Percentiles rank a stretch among this genome's conserved stretches.
phyloP scores from a whole-genome alignment of 768 basidiomycete genomes.

The Rhizopogon salebrosus region DNA sequence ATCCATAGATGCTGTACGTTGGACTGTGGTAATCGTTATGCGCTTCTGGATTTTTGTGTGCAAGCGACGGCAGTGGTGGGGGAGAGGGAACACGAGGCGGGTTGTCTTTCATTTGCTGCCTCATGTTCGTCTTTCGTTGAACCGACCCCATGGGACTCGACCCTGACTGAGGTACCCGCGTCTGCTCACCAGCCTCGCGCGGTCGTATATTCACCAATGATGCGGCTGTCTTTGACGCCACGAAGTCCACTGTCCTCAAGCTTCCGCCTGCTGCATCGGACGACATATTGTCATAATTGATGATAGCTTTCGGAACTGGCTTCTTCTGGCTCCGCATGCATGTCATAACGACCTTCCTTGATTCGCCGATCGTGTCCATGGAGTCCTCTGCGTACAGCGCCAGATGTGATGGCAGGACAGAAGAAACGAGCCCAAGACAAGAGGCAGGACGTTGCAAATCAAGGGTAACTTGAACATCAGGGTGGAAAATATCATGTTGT shows the following conservation, averaged over 20 bases:
- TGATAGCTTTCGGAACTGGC: slow-evolving; percentile 21
- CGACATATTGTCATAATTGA: slow-evolving; percentile 11
- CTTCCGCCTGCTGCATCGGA: slow-evolving; percentile 50
- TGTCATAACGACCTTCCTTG: slow-evolving; percentile 18
- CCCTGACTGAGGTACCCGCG: slow-evolving; percentile 15
- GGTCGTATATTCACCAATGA: slow-evolving; percentile 26
- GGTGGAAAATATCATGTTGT: slow-evolving; percentile 26
- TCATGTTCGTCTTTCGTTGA: slow-evolving; percentile 21
- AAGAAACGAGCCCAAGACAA: slow-evolving; percentile 31
- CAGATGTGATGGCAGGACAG: slow-evolving; percentile 46
- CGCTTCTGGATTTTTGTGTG: slow-evolving; percentile 57
- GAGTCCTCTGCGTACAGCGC: slow-evolving; percentile 73
- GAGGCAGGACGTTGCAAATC: slow-evolving; percentile 36
- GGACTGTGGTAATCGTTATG: slow-evolving; percentile 71
- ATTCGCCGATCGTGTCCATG: slow-evolving; percentile 50
- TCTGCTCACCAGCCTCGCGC: slow-evolving; percentile 14
- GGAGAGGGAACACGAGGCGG: slow-evolving; percentile 81
- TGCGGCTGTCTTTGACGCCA: slow-evolving; percentile 31
- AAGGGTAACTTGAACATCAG: slow-evolving; percentile 12
- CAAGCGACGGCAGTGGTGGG: slow-evolving; percentile 63
- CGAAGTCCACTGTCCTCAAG: slow-evolving; percentile 60
- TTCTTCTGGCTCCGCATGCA: slow-evolving; percentile 27
- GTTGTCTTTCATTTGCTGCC: slow-evolving; percentile 44
- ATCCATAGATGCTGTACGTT: slow-evolving; percentile 76
- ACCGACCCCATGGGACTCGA: slow-evolving; percentile 15